Evolutionary conservation across 2,329 filamentous ascomycete genomes (phyloP), one percentile per base, ranked within the genome.

Genomic region (Penicillium decumbens): DNA sequence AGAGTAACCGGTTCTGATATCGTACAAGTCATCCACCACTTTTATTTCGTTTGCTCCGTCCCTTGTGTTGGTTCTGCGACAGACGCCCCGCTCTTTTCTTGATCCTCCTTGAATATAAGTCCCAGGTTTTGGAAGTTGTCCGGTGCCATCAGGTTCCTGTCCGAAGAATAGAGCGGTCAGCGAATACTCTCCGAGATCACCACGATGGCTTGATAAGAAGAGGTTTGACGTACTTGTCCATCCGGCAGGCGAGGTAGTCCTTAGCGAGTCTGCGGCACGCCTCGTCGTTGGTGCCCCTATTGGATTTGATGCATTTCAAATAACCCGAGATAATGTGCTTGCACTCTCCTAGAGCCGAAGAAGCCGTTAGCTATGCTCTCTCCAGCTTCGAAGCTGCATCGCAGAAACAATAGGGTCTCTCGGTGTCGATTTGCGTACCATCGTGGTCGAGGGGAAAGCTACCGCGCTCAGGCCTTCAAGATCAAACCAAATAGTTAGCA

Each of bases 401-500:
- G 24, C 13, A 20, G 20, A 15, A 13, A 25, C 9, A 2, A 24
- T 28, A 9, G 12, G 15, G 20, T 47, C 20, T 7, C n/a, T n/a
- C 13, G 12, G 6, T 24, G 45, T 8, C 25, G 23, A 15, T 12
- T 25, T 8, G 25, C 23, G 30, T 73, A 84, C 82, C 89, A 70
- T 95, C 90, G 64, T 96, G 91, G 71, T 97, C 92, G 48, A 97
- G 82, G n/a, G 92, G 92, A 66, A 97, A 97, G 63, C 89, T 95
- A 48, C 92, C 92, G 62, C 91, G 84, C 69, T 96, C 88, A 4
- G 92, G 92, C 49, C 89, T 93, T 59, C 30, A 20, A 49, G 2
- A 28, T 24, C 2, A 8, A 43, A 29, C 8, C 15, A 33, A 20
- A 13, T n/a, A 3, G 6, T 46, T 13, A 48, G 37, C 33, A 12